These are phyloP conservation scores for Aspergillus sp. DNA, from an alignment of 2,329 filamentous ascomycete species.

Conservation along the genomic window DNA sequence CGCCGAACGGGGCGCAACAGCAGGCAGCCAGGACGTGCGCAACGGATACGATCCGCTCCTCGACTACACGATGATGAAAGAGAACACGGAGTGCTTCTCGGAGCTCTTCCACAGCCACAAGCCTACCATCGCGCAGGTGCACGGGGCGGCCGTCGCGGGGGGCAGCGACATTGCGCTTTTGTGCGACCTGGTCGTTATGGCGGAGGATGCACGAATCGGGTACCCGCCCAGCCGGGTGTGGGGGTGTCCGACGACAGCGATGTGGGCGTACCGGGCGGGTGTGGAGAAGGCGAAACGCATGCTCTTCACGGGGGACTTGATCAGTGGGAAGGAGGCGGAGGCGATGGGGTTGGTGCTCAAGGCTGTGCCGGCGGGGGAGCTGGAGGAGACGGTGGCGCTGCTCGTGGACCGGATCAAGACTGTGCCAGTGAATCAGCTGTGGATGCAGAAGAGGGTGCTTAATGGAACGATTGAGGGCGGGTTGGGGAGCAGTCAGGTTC, in stretches of 20 bases:
- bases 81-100: conserved; percentile 5
- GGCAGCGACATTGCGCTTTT: conserved; percentile 10
- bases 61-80: conserved; percentile 6
- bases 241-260: conserved; percentile 9
- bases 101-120: conserved; percentile 10
- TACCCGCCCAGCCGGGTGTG: conserved; percentile 10
- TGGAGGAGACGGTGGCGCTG: conserved; percentile 5
- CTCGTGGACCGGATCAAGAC: conserved; percentile 3
- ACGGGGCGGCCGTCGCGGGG: conserved; percentile 8
- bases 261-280: conserved; percentile 10
- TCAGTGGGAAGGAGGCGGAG: conserved; percentile 6
- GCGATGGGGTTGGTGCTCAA: conserved; percentile 9
- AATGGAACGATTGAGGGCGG: conserved; percentile 7
- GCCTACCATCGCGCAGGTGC: conserved; percentile 6
- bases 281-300: conserved; percentile 11
- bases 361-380: conserved; percentile 5
- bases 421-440: conserved; percentile 7
- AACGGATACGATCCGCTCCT: conserved; percentile 6
- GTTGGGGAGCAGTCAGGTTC: neutral
- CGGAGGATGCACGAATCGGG: conserved; percentile 6
- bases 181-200: conserved; percentile 11
- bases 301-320: conserved; percentile 10
- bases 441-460: conserved; percentile 10
- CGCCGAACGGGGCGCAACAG: conserved; percentile 1
- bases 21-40: conserved; percentile 2